A percentile compares a stretch with the other conserved stretches of the same genome.
phyloP scores from a whole-genome alignment of 148 eudicot species.

The Silene uniflora region DNA sequence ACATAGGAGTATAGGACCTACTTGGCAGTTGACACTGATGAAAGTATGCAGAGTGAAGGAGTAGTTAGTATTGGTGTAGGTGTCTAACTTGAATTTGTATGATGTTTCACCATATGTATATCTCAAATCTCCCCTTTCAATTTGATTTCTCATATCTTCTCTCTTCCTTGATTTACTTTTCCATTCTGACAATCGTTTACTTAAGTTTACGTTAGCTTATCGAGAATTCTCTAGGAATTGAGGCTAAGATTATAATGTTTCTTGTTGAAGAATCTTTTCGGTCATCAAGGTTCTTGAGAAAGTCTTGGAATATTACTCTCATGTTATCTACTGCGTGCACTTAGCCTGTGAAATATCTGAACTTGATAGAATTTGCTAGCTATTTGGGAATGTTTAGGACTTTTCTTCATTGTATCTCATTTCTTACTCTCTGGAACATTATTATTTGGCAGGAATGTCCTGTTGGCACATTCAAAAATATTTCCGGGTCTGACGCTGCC shows the following conservation, averaged over 20 bases:
- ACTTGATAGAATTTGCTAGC: neutral
- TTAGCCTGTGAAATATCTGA: neutral
- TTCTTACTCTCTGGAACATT: neutral
- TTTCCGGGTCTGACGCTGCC: constrained; percentile 65
- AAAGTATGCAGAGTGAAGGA: neutral
- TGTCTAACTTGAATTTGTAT: neutral
- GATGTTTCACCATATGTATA: neutral
- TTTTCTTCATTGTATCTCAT: constrained; percentile 6
- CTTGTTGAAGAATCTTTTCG: neutral
- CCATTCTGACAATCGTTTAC: neutral
- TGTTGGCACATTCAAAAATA: constrained; percentile 85
- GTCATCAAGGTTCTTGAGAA: neutral
- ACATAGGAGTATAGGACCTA: neutral
- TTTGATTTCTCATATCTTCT: neutral
- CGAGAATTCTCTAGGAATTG: neutral
- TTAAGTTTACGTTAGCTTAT: neutral
- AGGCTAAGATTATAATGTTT: neutral
- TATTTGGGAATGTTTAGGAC: constrained; percentile 8
- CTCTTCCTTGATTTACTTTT: neutral
- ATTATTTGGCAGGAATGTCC: constrained; percentile 78
- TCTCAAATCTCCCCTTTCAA: neutral
- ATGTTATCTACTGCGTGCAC: too few relatives aligned
- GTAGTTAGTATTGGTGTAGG: neutral
- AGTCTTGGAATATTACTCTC: too few relatives aligned
- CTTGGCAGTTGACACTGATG: neutral